Conservation (phyloP, 2,329 filamentous ascomycete species). For the Fusarium siculi region DNA sequence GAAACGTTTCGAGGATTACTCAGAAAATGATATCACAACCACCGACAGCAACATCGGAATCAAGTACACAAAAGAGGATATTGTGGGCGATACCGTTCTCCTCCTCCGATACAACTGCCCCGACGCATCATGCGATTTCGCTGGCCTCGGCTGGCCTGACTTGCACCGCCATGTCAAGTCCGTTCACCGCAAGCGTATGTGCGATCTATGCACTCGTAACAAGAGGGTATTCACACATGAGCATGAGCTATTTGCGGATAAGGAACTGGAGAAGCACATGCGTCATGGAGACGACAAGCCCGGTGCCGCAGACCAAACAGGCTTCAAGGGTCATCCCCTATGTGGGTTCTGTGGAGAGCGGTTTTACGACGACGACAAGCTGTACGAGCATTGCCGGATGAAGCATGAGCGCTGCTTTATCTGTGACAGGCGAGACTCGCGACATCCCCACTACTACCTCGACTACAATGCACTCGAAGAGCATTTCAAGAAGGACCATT, state of each 20-base stretch:
- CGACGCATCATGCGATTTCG: constrained; percentile 80
- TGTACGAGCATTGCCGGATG: constrained; percentile 92
- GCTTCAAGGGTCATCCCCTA: constrained; percentile 94
- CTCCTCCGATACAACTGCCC: constrained; percentile 96
- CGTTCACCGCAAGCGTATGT: constrained; percentile 88
- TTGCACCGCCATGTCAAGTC: constrained; percentile 80
- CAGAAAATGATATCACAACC: constrained; percentile 75
- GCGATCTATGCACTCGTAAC: constrained; percentile 88
- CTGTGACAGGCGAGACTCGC: constrained; percentile 78
- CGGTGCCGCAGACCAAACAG: constrained; percentile 89
- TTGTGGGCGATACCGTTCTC: constrained; percentile 89
- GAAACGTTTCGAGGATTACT: constrained; percentile 89
- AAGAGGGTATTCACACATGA: constrained; percentile 99
- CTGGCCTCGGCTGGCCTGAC: constrained; percentile 73
- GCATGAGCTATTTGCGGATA: constrained; percentile 87
- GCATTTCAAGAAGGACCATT: constrained; percentile 91
- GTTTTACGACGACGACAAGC: constrained; percentile 96
- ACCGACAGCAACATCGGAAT: constrained; percentile 90
- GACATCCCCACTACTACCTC: constrained; percentile 88
- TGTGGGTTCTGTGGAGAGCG: constrained; percentile 92
- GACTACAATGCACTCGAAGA: constrained; percentile 88
- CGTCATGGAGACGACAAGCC: constrained; percentile 90
- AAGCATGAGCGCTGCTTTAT: constrained; percentile 96
- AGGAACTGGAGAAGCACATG: constrained; percentile 88
- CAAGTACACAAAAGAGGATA: constrained; percentile 87